These are phyloP conservation scores for Mycena albidolilacea DNA, from an alignment of 768 basidiomycete species.

Conservation along the genomic window DNA sequence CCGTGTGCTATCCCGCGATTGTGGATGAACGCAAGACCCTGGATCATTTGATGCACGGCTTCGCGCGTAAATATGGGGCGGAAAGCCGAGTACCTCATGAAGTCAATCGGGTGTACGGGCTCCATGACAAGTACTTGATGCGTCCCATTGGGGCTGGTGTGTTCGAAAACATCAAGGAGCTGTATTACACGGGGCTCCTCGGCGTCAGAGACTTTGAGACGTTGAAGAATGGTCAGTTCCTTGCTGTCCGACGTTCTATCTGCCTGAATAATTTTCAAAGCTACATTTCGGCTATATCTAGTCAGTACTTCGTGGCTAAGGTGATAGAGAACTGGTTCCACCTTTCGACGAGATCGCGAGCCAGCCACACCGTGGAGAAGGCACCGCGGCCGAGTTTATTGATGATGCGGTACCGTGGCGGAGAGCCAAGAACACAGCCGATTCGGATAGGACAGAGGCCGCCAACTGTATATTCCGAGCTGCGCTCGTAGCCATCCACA, in stretches of 20 bases:
- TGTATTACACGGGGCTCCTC: conserved; percentile 9
- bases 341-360: conserved; percentile 2
- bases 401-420: conserved; percentile 1
- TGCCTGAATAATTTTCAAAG: background rate
- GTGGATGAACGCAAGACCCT: conserved; percentile 10
- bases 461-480: background rate
- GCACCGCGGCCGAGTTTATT: conserved; percentile 6
- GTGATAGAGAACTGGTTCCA: no score
- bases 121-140: conserved; percentile 20
- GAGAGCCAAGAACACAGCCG: conserved; percentile 5
- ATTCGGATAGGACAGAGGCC: conserved; percentile 11
- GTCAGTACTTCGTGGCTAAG: background rate
- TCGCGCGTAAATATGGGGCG: background rate
- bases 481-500: background rate
- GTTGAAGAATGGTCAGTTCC: conserved; percentile 9
- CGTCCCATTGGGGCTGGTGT: conserved; percentile 1
- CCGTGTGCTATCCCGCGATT: no score
- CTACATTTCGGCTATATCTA: background rate
- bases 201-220: background rate
- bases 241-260: background rate
- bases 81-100: background rate
- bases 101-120: background rate
- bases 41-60: background rate
- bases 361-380: background rate
- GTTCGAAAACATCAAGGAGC: background rate